Evolutionary conservation across 1,139 yeast species (phyloP).

Genomic region (Candida sojae): DNA sequence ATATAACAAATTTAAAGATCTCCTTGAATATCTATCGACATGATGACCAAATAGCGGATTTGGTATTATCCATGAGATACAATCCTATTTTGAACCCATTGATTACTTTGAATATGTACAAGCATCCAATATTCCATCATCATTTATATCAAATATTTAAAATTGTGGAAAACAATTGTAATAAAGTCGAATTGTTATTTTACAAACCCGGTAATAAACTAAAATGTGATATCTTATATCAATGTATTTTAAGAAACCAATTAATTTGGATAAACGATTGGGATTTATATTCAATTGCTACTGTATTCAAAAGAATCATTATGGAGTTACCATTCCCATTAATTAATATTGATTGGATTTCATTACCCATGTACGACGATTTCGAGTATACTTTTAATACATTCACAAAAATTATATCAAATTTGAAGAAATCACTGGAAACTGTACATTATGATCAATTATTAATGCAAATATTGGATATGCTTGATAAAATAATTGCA

Average conservation of each 20-base stretch:
- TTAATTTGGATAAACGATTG: slow-evolving; percentile 60
- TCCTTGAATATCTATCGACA: slow-evolving; percentile 69
- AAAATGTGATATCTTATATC: slow-evolving; percentile 50
- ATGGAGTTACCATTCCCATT: slow-evolving; percentile 47
- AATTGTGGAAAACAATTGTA: slow-evolving; percentile 46
- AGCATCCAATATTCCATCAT: slow-evolving; percentile 35
- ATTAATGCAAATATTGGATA: slow-evolving; percentile 43
- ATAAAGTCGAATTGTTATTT: slow-evolving; percentile 48
- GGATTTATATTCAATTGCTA: slow-evolving; percentile 61
- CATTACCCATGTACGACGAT: slow-evolving; percentile 51
- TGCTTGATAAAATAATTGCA: slow-evolving; percentile 36
- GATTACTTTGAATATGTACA: slow-evolving; percentile 20
- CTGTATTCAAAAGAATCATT: slow-evolving; percentile 51
- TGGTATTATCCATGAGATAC: slow-evolving; percentile 20
- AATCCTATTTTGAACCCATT: slow-evolving; percentile 26
- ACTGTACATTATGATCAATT: slow-evolving; percentile 22
- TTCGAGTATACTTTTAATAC: slow-evolving; percentile 36
- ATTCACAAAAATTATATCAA: slow-evolving; percentile 20
- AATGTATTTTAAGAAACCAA: slow-evolving; percentile 57
- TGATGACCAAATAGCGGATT: slow-evolving; percentile 30
- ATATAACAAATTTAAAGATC: slow-evolving; percentile 74
- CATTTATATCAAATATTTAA: slow-evolving; percentile 54
- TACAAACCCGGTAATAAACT: slow-evolving; percentile 61
- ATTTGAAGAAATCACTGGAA: slow-evolving; percentile 10
- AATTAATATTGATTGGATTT: slow-evolving; percentile 43